phyloP scores from a whole-genome alignment of 2,329 filamentous ascomycete genomes.

The Diaporthe australafricana region DNA sequence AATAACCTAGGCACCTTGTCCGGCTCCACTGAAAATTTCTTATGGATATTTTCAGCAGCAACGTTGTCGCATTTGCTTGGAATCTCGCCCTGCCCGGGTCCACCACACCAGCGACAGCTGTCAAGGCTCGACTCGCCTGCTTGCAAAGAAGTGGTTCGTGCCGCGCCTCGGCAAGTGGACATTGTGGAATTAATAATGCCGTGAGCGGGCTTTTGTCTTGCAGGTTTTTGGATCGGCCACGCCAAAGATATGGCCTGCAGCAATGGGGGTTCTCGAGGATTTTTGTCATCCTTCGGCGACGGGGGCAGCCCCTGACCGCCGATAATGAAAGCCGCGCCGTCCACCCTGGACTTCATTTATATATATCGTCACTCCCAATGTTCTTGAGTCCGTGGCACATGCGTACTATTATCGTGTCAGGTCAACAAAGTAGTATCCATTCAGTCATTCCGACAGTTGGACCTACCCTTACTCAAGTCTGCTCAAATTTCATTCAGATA shows the following conservation, averaged over 20 bases:
- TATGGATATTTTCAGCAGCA: constrained; percentile 24
- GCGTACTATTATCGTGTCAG: constrained; percentile 12
- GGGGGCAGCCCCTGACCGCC: constrained; percentile 5
- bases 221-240: not conserved
- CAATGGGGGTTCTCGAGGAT: not conserved
- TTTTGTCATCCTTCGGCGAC: not conserved
- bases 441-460: not conserved
- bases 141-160: not conserved
- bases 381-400: constrained; percentile 6
- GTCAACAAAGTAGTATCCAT: not conserved
- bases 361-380: constrained; percentile 27
- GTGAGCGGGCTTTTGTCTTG: not conserved
- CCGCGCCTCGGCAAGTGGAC: constrained; percentile 35
- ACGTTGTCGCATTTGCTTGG: not conserved
- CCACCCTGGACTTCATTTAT: constrained; percentile 20
- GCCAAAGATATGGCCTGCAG: constrained; percentile 1
- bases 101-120: not conserved
- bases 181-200: not conserved
- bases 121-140: constrained; percentile 5
- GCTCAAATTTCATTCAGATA: not conserved
- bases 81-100: constrained; percentile 31
- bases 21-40: constrained; percentile 29
- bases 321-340: constrained; percentile 10
- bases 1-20: constrained; percentile 10
- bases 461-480: not conserved